These are phyloP conservation scores for Ceraceosorus guamensis DNA, from an alignment of 1,284 basidiomycete species.

Conservation along the genomic window DNA sequence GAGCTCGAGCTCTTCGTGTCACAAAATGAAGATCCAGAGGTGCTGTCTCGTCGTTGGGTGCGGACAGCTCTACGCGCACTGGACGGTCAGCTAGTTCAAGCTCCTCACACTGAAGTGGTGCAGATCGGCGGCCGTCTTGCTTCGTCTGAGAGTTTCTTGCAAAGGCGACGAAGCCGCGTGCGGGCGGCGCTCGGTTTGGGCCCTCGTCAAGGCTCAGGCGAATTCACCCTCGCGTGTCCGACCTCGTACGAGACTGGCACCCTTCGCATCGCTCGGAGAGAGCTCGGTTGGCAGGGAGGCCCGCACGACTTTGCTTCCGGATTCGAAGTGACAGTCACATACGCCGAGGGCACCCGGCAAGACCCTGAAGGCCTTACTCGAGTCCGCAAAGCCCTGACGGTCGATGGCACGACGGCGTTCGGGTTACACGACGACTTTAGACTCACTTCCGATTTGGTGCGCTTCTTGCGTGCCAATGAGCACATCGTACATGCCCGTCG, in stretches of 20 bases:
- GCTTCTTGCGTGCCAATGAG: slow-evolving; percentile 62
- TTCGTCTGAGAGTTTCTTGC: background rate
- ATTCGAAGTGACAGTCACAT: slow-evolving; percentile 61
- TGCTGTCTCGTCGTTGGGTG: slow-evolving; percentile 58
- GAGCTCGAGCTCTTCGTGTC: slow-evolving; percentile 60
- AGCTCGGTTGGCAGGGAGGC: slow-evolving; percentile 52
- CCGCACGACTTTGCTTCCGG: slow-evolving; percentile 55
- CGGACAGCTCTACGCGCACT: slow-evolving; percentile 63
- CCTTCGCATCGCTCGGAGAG: slow-evolving; percentile 56
- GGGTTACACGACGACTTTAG: slow-evolving; percentile 65
- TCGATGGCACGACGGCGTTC: slow-evolving; percentile 56
- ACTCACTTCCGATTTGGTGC: slow-evolving; percentile 59
- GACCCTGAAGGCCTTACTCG: slow-evolving; percentile 27
- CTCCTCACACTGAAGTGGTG: slow-evolving; percentile 55
- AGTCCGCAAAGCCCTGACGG: slow-evolving; percentile 51
- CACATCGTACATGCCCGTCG: slow-evolving; percentile 54
- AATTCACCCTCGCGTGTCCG: slow-evolving; percentile 53
- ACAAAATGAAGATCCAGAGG: slow-evolving; percentile 59
- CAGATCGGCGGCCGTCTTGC: background rate
- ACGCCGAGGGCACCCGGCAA: slow-evolving; percentile 50
- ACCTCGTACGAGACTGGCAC: slow-evolving; percentile 54
- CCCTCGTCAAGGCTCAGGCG: slow-evolving; percentile 11
- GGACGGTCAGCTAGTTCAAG: slow-evolving; percentile 60
- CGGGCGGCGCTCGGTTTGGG: slow-evolving; percentile 45
- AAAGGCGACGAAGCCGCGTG: slow-evolving; percentile 11